Evolutionary conservation across 208 protist genomes (phyloP), one percentile per base, ranked within the genome.

Genomic region (Trypanosoma brucei): DNA sequence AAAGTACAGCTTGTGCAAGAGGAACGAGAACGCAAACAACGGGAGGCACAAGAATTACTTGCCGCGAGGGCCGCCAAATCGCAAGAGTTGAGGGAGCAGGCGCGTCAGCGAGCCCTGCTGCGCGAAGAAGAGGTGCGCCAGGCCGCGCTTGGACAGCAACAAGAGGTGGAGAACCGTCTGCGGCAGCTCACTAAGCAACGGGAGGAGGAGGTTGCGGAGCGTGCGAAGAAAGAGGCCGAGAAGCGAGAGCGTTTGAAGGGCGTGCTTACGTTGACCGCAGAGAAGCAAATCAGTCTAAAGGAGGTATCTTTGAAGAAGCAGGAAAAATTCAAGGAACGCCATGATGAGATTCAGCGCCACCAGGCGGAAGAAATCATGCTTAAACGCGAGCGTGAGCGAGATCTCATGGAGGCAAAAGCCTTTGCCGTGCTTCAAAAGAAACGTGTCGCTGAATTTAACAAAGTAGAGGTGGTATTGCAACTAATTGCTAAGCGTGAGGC

Each of bases 401-500:
- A 90, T 67, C 75, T 75, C 40, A 69, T 77, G 60, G 76, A 81
- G 49, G 57, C 55, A 30, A 92, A 87, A 65, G 56, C 73, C 9
- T 90, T 81, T 59, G 74, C 71, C 0, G 79, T 92, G 35, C 57
- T 75, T 44, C 78, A 84, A 65, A 76, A 78, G 50, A 79, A 86
- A 51, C 85, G 85, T 36, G 62, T 83, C 55, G 61, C 75, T 11
- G 86, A 92, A 70, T 95, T 87, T 68, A 51, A 62, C 2, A 95
- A 92, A 60, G 70, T 95, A 22, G 57, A 75, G 60, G 84, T 62
- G 44, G 76, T 91, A 2, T 67, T 75, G 3, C 70, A 83, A 14
- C 80, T 95, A 22, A 37, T 91, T 9, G 76, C 83, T 54, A 91
- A 90, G 64, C 74, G 71, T 13, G 71, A 75, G 44, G 78, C 72